These are phyloP conservation scores for Claviceps spartinae DNA, from an alignment of 2,329 filamentous ascomycete genomes.

Conservation along the genomic window DNA sequence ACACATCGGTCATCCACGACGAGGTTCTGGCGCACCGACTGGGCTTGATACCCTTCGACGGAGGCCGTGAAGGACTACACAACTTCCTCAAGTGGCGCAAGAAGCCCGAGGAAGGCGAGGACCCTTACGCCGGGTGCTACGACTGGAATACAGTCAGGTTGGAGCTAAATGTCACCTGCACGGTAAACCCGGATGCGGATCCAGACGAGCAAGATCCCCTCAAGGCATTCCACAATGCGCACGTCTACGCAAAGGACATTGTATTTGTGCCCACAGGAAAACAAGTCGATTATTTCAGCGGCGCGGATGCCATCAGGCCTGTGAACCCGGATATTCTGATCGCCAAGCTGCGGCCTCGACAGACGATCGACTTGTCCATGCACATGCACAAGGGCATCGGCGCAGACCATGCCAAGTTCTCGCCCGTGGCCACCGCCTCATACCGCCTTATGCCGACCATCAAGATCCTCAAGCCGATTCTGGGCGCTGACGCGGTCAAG, in stretches of 20 bases:
- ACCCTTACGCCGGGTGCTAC: constrained; percentile 43
- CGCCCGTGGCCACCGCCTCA: constrained; percentile 84
- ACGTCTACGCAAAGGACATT: constrained; percentile 68
- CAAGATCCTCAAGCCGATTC: constrained; percentile 66
- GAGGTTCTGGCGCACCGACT: constrained; percentile 87
- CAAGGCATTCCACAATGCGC: constrained; percentile 75
- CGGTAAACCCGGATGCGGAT: constrained; percentile 58
- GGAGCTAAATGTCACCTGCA: constrained; percentile 65
- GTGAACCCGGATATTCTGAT: constrained; percentile 88
- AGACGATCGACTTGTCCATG: constrained; percentile 74
- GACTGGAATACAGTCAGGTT: constrained; percentile 86
- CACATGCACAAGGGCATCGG: constrained; percentile 94
- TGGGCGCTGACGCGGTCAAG: constrained; percentile 76
- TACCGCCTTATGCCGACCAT: constrained; percentile 88
- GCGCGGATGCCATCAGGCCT: constrained; percentile 54
- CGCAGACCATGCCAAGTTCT: constrained; percentile 92
- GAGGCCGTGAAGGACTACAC: constrained; percentile 58
- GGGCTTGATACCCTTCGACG: constrained; percentile 80
- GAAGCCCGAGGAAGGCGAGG: constrained; percentile 51
- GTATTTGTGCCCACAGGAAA: constrained; percentile 62
- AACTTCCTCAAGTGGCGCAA: constrained; percentile 73
- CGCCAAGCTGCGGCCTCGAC: constrained; percentile 83
- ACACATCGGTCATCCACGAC: constrained; percentile 95
- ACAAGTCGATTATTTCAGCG: constrained; percentile 56
- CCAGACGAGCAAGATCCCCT: constrained; percentile 65